A percentile compares a stretch with the other conserved stretches of the same genome.
Conservation (phyloP, 2,329 filamentous ascomycete species). For the Aspergillus amoenus region DNA sequence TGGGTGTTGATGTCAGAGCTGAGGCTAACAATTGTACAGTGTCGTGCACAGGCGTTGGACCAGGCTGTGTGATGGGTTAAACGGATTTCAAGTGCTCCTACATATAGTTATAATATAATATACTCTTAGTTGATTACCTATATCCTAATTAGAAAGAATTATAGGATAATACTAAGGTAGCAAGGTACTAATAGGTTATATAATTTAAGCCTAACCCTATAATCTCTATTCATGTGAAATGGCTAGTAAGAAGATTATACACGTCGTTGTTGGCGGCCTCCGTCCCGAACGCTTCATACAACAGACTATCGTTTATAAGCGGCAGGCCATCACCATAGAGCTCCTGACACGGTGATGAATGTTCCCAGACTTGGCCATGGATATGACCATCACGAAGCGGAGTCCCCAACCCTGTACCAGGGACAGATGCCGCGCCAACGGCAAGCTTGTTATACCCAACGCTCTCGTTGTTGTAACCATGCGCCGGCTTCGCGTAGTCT, state of each 20-base stretch:
- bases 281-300: background rate
- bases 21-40: too few relatives aligned
- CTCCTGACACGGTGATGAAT: background rate
- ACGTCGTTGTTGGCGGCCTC: background rate
- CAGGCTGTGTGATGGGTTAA: too few relatives aligned
- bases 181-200: too few relatives aligned
- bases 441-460: background rate
- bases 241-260: background rate
- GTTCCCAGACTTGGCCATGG: background rate
- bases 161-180: too few relatives aligned
- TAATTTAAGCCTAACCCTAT: background rate
- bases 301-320: background rate
- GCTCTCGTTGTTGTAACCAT: background rate
- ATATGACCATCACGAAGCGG: background rate
- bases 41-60: too few relatives aligned
- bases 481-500: background rate
- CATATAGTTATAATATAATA: too few relatives aligned
- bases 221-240: background rate
- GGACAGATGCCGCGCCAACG: background rate
- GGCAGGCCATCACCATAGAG: background rate
- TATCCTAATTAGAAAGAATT: too few relatives aligned
- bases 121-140: too few relatives aligned
- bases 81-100: too few relatives aligned
- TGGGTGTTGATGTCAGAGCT: too few relatives aligned
- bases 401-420: background rate